Base-by-base conservation (phyloP, 768 basidiomycete species). In the Omphalotus guepiniiformis region DNA sequence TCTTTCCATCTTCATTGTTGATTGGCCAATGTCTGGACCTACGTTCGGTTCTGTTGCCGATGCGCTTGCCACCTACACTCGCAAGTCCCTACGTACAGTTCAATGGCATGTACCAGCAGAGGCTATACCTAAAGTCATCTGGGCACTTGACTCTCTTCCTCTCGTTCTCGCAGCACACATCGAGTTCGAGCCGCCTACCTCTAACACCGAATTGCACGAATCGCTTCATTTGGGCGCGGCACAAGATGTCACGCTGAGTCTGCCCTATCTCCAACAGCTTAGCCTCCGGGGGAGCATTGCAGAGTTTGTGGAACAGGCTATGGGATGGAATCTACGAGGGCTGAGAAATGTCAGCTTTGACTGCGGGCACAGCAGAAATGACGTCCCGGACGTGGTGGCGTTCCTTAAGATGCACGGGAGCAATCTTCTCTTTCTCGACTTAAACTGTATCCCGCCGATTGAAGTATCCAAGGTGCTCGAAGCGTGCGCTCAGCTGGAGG, bases 1-100 rank as follows among this genome's bases (percentile, higher is more conserved):
- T 54, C 77, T 89, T 41, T 78, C 86, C 52, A 79, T 85, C 6
- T 85, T 88, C 63, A 71, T 85, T 28, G 64, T 85, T 36, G 83
- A 85, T 51, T 80, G 78, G 67, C 78, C 85, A 0, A 70, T 88
- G 67, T 69, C 74, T 3, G 61, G 50, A 3, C 15, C 46, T 4
- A 72, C 79, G 12, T 85, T 88, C 51, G 78, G 80, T 1, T 68
- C 80, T 0, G 71, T 88, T n/a, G 81, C 74, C 0, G 78, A 88
- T 55, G 73, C 85, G 0, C 69, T 90, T 1, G 73, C 74, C 41
- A 74, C 67, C 1, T 78, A 67, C 48, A 70, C 78, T 13, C 63
- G 63, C 13, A 73, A 71, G 37, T 66, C 74, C 3, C 63, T 90
- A 16, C 80, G 77, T 8, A 83, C 83, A 0, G 72, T 83, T 0